Evolutionary conservation across 1,284 basidiomycete genomes (phyloP).

Genomic region (Cutaneotrichosporon spelunceum): DNA sequence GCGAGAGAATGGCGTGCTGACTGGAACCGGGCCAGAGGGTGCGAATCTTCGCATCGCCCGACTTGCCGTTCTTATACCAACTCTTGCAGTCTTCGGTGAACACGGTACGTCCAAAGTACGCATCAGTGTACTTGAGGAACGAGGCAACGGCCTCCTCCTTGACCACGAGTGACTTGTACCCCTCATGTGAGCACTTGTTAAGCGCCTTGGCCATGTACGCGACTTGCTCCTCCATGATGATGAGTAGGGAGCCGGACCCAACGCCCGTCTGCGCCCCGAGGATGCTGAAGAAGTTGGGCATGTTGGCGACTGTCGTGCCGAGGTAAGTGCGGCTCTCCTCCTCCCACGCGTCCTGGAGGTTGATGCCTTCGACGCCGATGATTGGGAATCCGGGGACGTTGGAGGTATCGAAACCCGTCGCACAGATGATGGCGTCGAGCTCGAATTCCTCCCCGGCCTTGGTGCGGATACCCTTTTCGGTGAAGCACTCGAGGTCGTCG

Average conservation of each 20-base stretch:
- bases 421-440: conserved; percentile 38
- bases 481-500: conserved; percentile 28
- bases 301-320: conserved; percentile 30
- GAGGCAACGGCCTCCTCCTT: conserved; percentile 31
- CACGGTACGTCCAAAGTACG: conserved; percentile 33
- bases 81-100: conserved; percentile 32
- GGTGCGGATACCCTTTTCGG: conserved; percentile 31
- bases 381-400: conserved; percentile 36
- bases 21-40: conserved; percentile 29
- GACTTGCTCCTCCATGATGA: conserved; percentile 27
- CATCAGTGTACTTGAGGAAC: conserved; percentile 36
- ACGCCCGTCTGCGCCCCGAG: conserved; percentile 16
- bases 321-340: conserved; percentile 33
- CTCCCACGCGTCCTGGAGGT: conserved; percentile 39
- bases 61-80: conserved; percentile 33
- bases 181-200: conserved; percentile 18
- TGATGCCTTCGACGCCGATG: conserved; percentile 26
- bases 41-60: conserved; percentile 16
- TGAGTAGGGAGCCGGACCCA: conserved; percentile 20
- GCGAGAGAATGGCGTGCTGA: conserved; percentile 27
- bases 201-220: conserved; percentile 26
- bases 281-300: conserved; percentile 35
- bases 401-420: conserved; percentile 40
- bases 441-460: conserved; percentile 25
- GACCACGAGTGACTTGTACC: conserved; percentile 27